Base-by-base conservation (phyloP, 768 basidiomycete genomes). In the Agaricus blazei region DNA sequence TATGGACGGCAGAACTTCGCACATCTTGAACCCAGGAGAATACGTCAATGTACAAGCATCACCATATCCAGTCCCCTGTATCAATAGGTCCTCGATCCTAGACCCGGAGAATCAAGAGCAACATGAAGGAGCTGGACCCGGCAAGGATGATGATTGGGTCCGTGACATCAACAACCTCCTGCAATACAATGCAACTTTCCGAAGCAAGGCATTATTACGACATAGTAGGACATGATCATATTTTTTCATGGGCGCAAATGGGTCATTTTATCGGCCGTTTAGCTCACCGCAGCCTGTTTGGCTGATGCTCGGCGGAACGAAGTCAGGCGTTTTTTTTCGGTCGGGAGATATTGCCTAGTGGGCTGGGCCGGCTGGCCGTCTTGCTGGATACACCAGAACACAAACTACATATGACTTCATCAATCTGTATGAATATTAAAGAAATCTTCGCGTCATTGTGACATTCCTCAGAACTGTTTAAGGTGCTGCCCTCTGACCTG, bases 131-230 rank as follows among this genome's bases (percentile, higher is more conserved):
- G 88, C 82, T 26, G 81, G 81, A 8, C 88, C 84, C 27, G 87
- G 90, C 9, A 90, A 88, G 64, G 90, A 91, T 62, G 90, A 93
- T 65, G 93, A 93, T 63, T 97, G 94, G 94, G 93, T 95, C n/a
- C 79, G 90, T 53, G 94, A 97, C 65, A 97, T 97, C 70, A 96
- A 96, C 68, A 93, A 93, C 61, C 71, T 97, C 56, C 72, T 97
- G 54, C 93, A 95, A 70, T 97, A 96, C 72, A 97, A 97, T 61
- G 91, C 91, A 28, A 93, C 93, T 0, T 97, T 97, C 70, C 75
- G 90, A 66, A 91, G 90, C 74, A 93, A 93, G 69, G 90, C 88
- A n/a, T 72, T 91, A 57, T 68, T 90, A 59, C 72, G 86, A 61
- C 87, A 91, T 62, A 84, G 81, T 64, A 79, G 88, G 59, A 81